These are phyloP conservation scores for Ogataea kodamae DNA, from an alignment of 805 yeast genomes.

Conservation along the genomic window DNA sequence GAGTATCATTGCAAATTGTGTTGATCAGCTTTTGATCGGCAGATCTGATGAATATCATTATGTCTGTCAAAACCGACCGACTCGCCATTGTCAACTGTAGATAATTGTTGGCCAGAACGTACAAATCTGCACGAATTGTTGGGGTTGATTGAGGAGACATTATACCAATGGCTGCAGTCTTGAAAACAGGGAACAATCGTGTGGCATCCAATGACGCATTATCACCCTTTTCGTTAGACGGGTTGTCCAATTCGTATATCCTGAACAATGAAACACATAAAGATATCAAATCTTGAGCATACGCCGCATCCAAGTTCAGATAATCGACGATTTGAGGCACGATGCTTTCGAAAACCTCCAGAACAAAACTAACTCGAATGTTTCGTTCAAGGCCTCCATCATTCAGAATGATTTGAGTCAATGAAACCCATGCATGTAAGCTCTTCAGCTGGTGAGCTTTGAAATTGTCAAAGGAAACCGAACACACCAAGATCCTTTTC, in stretches of 20 bases:
- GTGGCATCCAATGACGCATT: conserved; percentile 39
- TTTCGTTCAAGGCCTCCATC: conserved; percentile 50
- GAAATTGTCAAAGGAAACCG: conserved; percentile 44
- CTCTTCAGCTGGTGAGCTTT: conserved; percentile 54
- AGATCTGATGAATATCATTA: conserved; percentile 53
- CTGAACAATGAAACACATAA: conserved; percentile 69
- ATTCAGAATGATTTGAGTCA: conserved; percentile 68
- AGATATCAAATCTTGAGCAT: conserved; percentile 75
- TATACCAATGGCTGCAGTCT: conserved; percentile 71
- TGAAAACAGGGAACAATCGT: conserved; percentile 65
- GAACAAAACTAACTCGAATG: conserved; percentile 57
- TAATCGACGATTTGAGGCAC: conserved; percentile 76
- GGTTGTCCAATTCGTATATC: conserved; percentile 48
- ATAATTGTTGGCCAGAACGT: conserved; percentile 66
- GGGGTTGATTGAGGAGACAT: conserved; percentile 66
- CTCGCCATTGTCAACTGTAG: conserved; percentile 48
- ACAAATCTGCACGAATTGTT: conserved; percentile 71
- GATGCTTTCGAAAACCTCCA: conserved; percentile 71
- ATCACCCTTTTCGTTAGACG: conserved; percentile 29
- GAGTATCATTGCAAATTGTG: conserved; percentile 70
- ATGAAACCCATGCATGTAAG: conserved; percentile 78
- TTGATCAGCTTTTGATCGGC: conserved; percentile 59
- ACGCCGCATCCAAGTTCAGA: conserved; percentile 58
- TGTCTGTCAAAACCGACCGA: conserved; percentile 41
- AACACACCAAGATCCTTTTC: conserved; percentile 40